phyloP scores from a whole-genome alignment of 73 alveolate genomes.

The Paramecium tetraurelia region DNA sequence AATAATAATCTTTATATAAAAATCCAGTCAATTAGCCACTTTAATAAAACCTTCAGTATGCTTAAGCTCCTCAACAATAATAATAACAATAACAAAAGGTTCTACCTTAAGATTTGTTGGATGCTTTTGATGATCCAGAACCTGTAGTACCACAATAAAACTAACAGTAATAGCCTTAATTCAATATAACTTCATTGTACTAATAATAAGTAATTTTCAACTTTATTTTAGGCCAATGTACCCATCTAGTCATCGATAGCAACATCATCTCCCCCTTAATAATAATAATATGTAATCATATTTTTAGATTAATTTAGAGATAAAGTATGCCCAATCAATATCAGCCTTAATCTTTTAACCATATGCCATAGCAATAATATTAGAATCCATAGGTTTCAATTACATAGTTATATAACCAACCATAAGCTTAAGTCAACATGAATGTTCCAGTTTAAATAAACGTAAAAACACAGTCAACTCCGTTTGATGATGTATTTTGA shows the following conservation, averaged over 20 bases:
- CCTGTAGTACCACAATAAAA: not conserved
- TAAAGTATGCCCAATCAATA: not conserved
- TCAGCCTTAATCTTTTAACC: not conserved
- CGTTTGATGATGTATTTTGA: constrained; percentile 36
- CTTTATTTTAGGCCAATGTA: not conserved
- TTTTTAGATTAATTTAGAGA: not conserved
- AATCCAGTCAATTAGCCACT: not conserved
- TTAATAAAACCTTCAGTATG: not conserved
- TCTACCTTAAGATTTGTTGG: not conserved
- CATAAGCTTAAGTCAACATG: not conserved
- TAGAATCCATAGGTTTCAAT: not conserved
- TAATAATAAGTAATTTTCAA: not conserved
- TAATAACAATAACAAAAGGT: not conserved
- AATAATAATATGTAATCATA: not conserved
- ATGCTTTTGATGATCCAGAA: constrained; percentile 36
- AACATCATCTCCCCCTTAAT: not conserved
- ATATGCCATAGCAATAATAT: not conserved
- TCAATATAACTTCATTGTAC: not conserved
- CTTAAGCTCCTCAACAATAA: not conserved
- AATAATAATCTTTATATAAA: not conserved
- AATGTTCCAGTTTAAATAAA: not conserved
- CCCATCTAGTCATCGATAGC: not conserved
- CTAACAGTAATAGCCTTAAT: not conserved
- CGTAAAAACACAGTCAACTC: constrained; percentile 20
- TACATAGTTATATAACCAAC: constrained; percentile 10